Evolutionary conservation across 1,284 basidiomycete genomes (phyloP), one percentile per base, ranked within the genome.

Genomic region (Anthracocystis walkeri): DNA sequence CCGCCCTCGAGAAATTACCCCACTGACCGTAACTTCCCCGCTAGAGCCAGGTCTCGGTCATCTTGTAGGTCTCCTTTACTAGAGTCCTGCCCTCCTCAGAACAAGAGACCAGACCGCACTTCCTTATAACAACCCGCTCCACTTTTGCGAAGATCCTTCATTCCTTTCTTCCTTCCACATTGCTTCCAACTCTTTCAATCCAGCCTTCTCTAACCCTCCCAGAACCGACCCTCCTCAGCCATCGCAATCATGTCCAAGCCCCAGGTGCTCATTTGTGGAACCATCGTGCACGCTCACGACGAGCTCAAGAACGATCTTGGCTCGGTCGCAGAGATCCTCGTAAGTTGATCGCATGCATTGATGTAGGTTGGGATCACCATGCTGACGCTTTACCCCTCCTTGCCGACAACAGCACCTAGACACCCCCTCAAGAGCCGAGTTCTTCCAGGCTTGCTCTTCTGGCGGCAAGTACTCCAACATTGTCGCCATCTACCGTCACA

Each of bases 401-500:
- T 25, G 52, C 20, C 12, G 1, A 40, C 20, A 27, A 45, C 46
- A 75, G 73, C 73, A 66, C 31, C 65, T 75, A 18, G 73, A 75
- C 60, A 64, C 58, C 4, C 45, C 63, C 20, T 60, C 63, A 14
- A 62, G 79, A 21, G 59, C 46, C 27, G 77, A 77, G 62, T 75
- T 81, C 38, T 65, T 79, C 57, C 29, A 55, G 42, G 74, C 77
- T 5, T 68, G 74, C 57, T 42, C 58, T 18, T 61, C 60, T 5
- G 75, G 79, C 27, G 79, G 80, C 51, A 77, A 68, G 64, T 96
- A 94, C 86, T 88, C 88, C 50, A 89, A 90, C 40, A 89, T 90
- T 2, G 89, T 91, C 12, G 94, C 90, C 27, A 90, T 96, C 67
- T 96, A 94, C 87, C 89, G 93, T 58, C 88, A 92, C 83, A 92